Conservation (phyloP, 768 basidiomycete genomes). For the Porphyrellus cyaneotinctus region DNA sequence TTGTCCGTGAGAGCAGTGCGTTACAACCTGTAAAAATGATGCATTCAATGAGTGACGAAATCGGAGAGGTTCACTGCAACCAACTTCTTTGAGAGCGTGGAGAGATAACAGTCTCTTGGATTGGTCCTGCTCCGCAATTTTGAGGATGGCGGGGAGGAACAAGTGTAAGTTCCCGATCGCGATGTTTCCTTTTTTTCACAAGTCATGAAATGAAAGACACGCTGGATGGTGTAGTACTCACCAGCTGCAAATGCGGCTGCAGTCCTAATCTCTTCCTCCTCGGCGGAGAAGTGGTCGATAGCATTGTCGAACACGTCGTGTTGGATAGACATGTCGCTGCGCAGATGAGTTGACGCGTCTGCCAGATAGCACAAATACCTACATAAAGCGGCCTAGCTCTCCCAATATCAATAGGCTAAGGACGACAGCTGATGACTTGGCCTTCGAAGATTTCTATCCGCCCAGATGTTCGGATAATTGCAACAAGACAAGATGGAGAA, state of each 20-base stretch:
- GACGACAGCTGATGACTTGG: constrained; percentile 63
- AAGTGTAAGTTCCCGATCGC: constrained; percentile 88
- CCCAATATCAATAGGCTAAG: constrained; percentile 87
- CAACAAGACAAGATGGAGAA: neutral
- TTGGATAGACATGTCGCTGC: constrained; percentile 83
- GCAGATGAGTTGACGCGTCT: constrained; percentile 1
- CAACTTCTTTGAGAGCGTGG: constrained; percentile 89
- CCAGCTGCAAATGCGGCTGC: constrained; percentile 95
- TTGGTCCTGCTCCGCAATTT: constrained; percentile 67
- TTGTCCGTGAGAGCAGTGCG: constrained; percentile 81
- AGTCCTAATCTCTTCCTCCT: constrained; percentile 81
- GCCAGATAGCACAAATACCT: constrained; percentile 6
- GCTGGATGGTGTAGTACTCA: constrained; percentile 27
- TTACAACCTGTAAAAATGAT: constrained; percentile 62
- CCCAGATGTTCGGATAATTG: neutral
- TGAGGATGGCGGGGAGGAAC: constrained; percentile 83
- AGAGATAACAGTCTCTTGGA: constrained; percentile 82
- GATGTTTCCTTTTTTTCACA: constrained; percentile 68
- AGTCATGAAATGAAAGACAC: neutral
- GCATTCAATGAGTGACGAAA: neutral
- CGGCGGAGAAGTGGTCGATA: constrained; percentile 69
- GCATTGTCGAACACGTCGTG: constrained; percentile 71
- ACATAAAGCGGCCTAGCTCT: constrained; percentile 92
- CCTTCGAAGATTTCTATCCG: constrained; percentile 50
- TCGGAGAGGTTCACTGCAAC: constrained; percentile 7